These are phyloP conservation scores for Comarum palustre DNA, from an alignment of 306 rosid genomes.

Conservation along the genomic window DNA sequence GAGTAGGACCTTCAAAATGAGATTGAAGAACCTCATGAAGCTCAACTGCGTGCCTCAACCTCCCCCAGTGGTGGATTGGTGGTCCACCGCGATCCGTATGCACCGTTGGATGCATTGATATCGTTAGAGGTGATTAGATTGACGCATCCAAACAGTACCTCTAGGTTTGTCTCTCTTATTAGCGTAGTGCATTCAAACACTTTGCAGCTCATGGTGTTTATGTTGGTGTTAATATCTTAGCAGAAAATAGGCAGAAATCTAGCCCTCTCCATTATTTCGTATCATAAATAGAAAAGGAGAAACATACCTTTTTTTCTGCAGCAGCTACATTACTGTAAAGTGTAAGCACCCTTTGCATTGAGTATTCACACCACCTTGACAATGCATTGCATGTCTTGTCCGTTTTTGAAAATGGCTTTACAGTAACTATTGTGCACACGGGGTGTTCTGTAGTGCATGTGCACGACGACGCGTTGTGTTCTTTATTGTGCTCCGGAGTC, in stretches of 20 bases:
- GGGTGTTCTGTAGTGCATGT: background rate
- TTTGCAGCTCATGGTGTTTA: background rate
- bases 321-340: background rate
- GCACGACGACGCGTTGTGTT: no score
- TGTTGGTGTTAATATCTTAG: background rate
- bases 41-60: background rate
- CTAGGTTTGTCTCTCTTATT: background rate
- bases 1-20: background rate
- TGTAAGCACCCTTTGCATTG: slow-evolving; percentile 16
- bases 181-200: background rate
- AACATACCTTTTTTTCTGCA: background rate
- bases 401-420: slow-evolving; percentile 42
- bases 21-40: background rate
- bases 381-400: slow-evolving; percentile 55
- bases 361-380: slow-evolving; percentile 39
- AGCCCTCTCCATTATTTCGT: background rate
- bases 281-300: background rate
- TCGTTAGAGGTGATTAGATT: background rate
- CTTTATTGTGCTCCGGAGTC: background rate
- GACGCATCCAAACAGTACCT: slow-evolving; percentile 3
- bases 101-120: slow-evolving; percentile 10
- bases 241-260: background rate
- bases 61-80: background rate
- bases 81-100: slow-evolving; percentile 4
- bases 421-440: slow-evolving; percentile 14